These are phyloP conservation scores for Heterobasidion occidentale DNA, from an alignment of 1,284 basidiomycete species.

Conservation along the genomic window DNA sequence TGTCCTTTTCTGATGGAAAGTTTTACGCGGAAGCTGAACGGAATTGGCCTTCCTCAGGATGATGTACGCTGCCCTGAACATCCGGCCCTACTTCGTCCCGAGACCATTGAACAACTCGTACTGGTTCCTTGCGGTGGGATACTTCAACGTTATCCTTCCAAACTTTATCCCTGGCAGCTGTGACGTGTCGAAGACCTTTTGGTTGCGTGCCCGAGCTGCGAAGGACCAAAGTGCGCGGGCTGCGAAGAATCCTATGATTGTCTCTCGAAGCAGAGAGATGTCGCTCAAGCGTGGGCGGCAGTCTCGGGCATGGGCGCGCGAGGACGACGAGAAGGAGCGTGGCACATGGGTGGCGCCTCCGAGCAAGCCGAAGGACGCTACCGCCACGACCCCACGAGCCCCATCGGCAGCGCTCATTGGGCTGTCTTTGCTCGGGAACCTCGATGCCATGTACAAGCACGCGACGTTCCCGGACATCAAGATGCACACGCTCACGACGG, in stretches of 20 bases:
- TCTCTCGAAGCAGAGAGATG: constrained; percentile 55
- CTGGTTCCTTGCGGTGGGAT: constrained; percentile 73
- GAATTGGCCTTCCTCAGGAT: constrained; percentile 30
- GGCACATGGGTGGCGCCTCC: constrained; percentile 34
- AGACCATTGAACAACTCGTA: constrained; percentile 47
- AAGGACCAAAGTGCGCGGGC: constrained; percentile 57
- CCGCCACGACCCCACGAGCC: constrained; percentile 12
- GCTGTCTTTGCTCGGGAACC: constrained; percentile 69
- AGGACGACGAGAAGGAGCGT: constrained; percentile 57
- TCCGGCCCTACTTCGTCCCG: constrained; percentile 51
- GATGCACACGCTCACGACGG: constrained; percentile 68
- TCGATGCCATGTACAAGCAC: constrained; percentile 74
- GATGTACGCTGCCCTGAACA: constrained; percentile 77
- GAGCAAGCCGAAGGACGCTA: constrained; percentile 12
- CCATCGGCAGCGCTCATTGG: constrained; percentile 63
- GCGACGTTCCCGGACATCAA: constrained; percentile 41
- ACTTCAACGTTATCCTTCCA: constrained; percentile 74
- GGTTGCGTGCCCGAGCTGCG: constrained; percentile 64
- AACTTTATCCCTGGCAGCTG: constrained; percentile 45
- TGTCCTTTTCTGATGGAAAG: not conserved
- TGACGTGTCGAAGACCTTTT: constrained; percentile 42
- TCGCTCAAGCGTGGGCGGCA: constrained; percentile 51
- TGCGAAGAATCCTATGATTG: constrained; percentile 53
- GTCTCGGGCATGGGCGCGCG: constrained; percentile 57
- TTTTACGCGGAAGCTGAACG: too few relatives aligned